These are phyloP conservation scores for Tetrapisispora nanseiensis DNA, from an alignment of 805 yeast genomes.

Conservation along the genomic window DNA sequence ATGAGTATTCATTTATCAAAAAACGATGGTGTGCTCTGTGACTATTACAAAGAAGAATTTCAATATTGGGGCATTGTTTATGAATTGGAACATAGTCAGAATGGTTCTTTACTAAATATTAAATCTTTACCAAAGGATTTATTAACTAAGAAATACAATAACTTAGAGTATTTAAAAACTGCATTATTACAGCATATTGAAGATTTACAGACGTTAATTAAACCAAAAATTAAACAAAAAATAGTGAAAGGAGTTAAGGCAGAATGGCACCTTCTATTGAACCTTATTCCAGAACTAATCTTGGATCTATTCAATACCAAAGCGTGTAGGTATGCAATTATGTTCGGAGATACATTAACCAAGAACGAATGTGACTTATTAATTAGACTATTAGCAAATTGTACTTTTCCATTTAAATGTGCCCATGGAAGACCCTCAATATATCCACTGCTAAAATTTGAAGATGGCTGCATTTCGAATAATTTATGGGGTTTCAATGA, in stretches of 20 bases:
- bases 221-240: background rate
- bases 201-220: conserved; percentile 31
- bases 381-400: conserved; percentile 34
- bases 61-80: conserved; percentile 38
- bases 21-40: conserved; percentile 29
- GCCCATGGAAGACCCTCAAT: conserved; percentile 82
- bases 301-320: conserved; percentile 43
- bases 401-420: conserved; percentile 62
- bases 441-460: conserved; percentile 35
- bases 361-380: conserved; percentile 36
- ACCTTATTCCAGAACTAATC: conserved; percentile 42
- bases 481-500: too few species aligned
- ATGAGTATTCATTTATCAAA: conserved; percentile 14
- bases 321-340: conserved; percentile 62
- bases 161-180: conserved; percentile 26
- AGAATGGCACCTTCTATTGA: conserved; percentile 32
- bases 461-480: too few species aligned
- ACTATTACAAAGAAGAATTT: conserved; percentile 24
- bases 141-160: conserved; percentile 29
- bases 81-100: background rate
- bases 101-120: conserved; percentile 15
- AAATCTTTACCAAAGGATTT: conserved; percentile 37
- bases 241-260: background rate
- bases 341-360: conserved; percentile 54
- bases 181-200: conserved; percentile 36